These are phyloP conservation scores for Saccharomycopsis sp. DNA, from an alignment of 805 yeast species.

Conservation along the genomic window DNA sequence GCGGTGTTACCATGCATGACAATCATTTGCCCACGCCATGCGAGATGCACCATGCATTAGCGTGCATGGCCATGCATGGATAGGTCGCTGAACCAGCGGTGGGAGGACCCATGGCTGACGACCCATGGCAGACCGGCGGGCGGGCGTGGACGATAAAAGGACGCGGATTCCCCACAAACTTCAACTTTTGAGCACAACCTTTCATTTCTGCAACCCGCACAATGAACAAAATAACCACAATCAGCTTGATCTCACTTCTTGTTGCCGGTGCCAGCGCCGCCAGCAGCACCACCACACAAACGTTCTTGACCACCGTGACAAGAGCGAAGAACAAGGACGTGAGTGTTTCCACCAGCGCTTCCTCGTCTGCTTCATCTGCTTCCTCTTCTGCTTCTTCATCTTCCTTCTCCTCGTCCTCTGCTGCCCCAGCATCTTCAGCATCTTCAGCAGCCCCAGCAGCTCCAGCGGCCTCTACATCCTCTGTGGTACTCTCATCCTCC, in stretches of 20 bases:
- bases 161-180: neutral
- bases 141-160: too few relatives aligned
- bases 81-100: too few relatives aligned
- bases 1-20: too few relatives aligned
- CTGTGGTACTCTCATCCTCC: too few relatives aligned
- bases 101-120: too few relatives aligned
- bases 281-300: conserved; percentile 4
- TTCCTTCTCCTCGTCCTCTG: neutral
- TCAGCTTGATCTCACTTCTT: too few relatives aligned
- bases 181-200: neutral
- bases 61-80: too few relatives aligned
- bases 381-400: neutral
- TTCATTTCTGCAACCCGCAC: neutral
- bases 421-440: neutral
- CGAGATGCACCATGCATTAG: too few relatives aligned
- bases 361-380: neutral
- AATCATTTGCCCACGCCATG: too few relatives aligned
- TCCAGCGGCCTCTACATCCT: too few relatives aligned
- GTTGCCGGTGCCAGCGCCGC: neutral
- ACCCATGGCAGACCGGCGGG: too few relatives aligned
- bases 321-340: neutral
- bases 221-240: too few relatives aligned
- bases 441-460: neutral
- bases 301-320: neutral
- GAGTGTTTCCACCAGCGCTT: neutral